phyloP scores from a whole-genome alignment of 306 rosid species.

The Styphnolobium japonicum region DNA sequence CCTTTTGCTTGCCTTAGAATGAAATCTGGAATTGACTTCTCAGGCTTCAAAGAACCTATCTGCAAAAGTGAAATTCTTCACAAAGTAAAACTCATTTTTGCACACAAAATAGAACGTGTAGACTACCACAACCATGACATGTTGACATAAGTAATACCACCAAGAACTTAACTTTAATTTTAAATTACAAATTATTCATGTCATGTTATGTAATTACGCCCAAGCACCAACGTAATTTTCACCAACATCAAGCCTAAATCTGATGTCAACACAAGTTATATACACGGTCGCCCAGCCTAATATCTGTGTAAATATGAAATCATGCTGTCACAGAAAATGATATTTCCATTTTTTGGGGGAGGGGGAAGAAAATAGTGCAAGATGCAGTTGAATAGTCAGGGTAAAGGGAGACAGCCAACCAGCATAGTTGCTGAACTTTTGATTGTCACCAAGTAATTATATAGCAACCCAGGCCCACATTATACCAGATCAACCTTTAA shows the following conservation, averaged over 20 bases:
- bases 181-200: neutral
- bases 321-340: neutral
- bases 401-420: neutral
- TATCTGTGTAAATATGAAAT: neutral
- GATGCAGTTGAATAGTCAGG: neutral
- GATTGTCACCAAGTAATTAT: neutral
- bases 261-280: neutral
- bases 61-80: constrained; percentile 32
- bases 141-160: neutral
- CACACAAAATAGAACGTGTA: neutral
- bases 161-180: neutral
- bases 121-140: neutral
- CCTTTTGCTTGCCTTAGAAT: constrained; percentile 92
- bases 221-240: neutral
- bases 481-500: neutral
- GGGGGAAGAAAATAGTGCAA: neutral
- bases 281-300: neutral
- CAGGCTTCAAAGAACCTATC: constrained; percentile 71
- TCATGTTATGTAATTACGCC: neutral
- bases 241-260: too few relatives aligned
- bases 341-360: neutral
- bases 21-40: constrained; percentile 77
- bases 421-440: neutral
- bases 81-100: neutral
- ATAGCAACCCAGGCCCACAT: neutral